Base-by-base conservation (phyloP, 2,329 filamentous ascomycete genomes). In the Beauveria caledonica region DNA sequence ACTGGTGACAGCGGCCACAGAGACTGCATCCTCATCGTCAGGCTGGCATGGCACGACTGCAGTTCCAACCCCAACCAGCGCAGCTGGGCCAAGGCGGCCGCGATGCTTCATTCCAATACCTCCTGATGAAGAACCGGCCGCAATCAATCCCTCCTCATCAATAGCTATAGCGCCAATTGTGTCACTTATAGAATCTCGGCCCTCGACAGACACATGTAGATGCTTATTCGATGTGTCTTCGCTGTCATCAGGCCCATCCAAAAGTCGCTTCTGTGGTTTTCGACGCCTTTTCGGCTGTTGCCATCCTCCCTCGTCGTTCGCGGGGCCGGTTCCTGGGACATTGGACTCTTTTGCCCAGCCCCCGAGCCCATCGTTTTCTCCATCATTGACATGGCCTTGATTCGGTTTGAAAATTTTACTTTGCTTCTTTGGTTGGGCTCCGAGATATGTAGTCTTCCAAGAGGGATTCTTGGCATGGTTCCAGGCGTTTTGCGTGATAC, bases 21-120 rank as follows among this genome's bases (percentile, higher is more conserved):
- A 85, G 8, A 85, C 81, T 50, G 80, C 77, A 2, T 90, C 85
- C 7, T 83, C 77, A 68, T 97, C 92, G 33, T 84, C 80, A 2
- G 83, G 77, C 63, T 92, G 85, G 27, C 80, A 78, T 1, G 93
- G 93, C n/a, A 97, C 83, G 29, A 99, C 88, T 40, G 90, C 89
- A 21, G 92, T 93, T 60, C 94, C 94, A 58, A 97, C 85, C 8
- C 94, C 93, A 15, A 97, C 90, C 17, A 99, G 81, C 21, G 94
- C 94, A 39, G 94, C 95, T 36, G 94, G 94, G 0, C 94, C 95
- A 64, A 96, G 83, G 40, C 94, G 88, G 6, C 94, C 95, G 62
- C 86, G 85, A 72, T 96, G 92, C 71, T 99, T 99, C 93, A 99
- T 97, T 29, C 94, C 93, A 70, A 99, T 99, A 1, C 94, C 94